Conservation (phyloP, 1,284 basidiomycete genomes). For the Erythrobasidium hasegawianum region DNA sequence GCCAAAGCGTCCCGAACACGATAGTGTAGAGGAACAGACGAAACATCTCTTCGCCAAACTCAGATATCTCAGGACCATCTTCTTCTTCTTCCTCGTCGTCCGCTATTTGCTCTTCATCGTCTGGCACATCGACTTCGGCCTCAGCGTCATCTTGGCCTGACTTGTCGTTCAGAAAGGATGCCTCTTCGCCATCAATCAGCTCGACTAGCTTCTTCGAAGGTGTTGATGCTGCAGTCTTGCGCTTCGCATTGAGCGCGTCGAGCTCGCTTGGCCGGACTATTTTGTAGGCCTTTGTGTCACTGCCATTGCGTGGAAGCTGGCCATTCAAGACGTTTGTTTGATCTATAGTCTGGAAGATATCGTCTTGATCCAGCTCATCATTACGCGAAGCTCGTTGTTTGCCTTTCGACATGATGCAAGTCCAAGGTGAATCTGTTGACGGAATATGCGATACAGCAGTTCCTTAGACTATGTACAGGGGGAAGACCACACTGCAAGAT, state of each 20-base stretch:
- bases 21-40: conserved; percentile 25
- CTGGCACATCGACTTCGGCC: background rate
- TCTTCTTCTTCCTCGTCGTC: conserved; percentile 7
- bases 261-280: conserved; percentile 9
- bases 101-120: background rate
- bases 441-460: no score
- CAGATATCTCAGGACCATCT: conserved; percentile 20
- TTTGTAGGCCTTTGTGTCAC: background rate
- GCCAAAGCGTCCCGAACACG: conserved; percentile 31
- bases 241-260: background rate
- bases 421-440: no score
- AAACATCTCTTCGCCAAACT: conserved; percentile 32
- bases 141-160: background rate
- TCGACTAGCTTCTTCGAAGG: conserved; percentile 23
- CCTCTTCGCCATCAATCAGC: conserved; percentile 31
- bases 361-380: conserved; percentile 1
- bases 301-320: background rate
- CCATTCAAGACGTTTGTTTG: background rate
- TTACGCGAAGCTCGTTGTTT: no score
- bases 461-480: no score
- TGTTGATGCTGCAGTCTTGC: no score
- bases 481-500: no score
- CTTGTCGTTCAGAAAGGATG: background rate
- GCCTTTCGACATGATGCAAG: no score
- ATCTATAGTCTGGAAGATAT: conserved; percentile 1